Evolutionary conservation across 306 rosid genomes (phyloP).

Genomic region (Canavalia ensiformis): DNA sequence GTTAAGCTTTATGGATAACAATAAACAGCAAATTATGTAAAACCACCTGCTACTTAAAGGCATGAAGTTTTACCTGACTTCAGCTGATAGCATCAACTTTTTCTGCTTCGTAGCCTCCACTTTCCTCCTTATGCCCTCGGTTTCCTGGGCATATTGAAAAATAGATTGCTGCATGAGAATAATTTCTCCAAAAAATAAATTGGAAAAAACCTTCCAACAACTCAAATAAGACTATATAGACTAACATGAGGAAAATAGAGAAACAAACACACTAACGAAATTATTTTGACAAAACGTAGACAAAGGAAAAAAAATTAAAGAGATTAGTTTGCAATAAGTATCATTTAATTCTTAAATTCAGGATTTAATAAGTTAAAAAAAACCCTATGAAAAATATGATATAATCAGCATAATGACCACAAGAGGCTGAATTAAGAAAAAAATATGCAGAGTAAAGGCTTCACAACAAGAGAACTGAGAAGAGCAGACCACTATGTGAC

Average conservation of each 20-base stretch:
- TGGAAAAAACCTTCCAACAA: background rate
- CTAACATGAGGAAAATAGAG: constrained; percentile 13
- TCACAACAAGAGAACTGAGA: background rate
- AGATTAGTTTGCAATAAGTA: background rate
- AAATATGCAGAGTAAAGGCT: background rate
- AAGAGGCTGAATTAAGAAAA: background rate
- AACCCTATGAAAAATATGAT: background rate
- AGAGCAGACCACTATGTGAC: background rate
- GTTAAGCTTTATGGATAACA: constrained; percentile 5
- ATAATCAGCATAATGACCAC: constrained; percentile 17
- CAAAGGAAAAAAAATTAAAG: background rate
- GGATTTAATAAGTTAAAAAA: constrained; percentile 19
- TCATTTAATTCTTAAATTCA: background rate
- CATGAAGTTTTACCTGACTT: constrained; percentile 71
- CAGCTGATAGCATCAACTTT: constrained; percentile 68
- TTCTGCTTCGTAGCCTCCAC: constrained; percentile 68
- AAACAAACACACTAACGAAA: constrained; percentile 20
- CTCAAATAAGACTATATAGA: background rate
- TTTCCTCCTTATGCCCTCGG: constrained; percentile 70
- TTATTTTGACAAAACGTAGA: background rate
- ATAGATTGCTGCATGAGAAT: constrained; percentile 33
- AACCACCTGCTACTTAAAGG: background rate
- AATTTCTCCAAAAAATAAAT: constrained; percentile 9
- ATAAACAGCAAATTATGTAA: constrained; percentile 14
- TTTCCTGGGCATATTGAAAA: constrained; percentile 63